Evolutionary conservation across 2,329 filamentous ascomycete species (phyloP).

Genomic region (Hypoxylon rubiginosum): DNA sequence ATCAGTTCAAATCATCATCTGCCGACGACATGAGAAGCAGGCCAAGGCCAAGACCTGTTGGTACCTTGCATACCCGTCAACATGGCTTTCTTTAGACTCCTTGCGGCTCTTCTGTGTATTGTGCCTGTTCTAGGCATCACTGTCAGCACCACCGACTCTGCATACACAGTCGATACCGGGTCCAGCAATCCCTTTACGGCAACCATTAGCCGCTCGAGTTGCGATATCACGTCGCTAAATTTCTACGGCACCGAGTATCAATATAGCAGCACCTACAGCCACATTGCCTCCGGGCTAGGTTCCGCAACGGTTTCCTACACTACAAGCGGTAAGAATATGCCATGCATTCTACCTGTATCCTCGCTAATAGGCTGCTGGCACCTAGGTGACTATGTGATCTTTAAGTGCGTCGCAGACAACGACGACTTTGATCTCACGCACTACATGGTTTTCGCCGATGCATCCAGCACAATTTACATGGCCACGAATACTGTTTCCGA

Average conservation of each 20-base stretch:
- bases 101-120: slow-evolving; percentile 43
- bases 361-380: slow-evolving; percentile 58
- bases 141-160: slow-evolving; percentile 41
- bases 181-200: slow-evolving; percentile 48
- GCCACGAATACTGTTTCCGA: slow-evolving; percentile 65
- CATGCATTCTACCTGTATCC: slow-evolving; percentile 53
- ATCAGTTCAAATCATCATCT: slow-evolving; percentile 10
- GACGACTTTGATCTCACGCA: slow-evolving; percentile 61
- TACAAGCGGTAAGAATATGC: slow-evolving; percentile 45
- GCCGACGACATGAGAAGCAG: slow-evolving; percentile 14
- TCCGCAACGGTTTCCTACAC: slow-evolving; percentile 61
- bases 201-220: slow-evolving; percentile 54
- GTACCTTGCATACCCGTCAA: slow-evolving; percentile 23
- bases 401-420: slow-evolving; percentile 65
- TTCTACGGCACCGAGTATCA: slow-evolving; percentile 66
- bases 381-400: slow-evolving; percentile 65
- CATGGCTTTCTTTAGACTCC: slow-evolving; percentile 34
- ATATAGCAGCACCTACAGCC: slow-evolving; percentile 60
- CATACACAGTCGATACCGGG: slow-evolving; percentile 49
- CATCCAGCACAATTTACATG: slow-evolving; percentile 64
- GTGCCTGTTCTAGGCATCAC: slow-evolving; percentile 45
- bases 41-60: slow-evolving; percentile 13
- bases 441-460: slow-evolving; percentile 65
- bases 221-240: slow-evolving; percentile 67
- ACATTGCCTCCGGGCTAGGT: slow-evolving; percentile 68